phyloP scores from a whole-genome alignment of 495 filamentous ascomycete species.

The Oleoguttula mirabilis region DNA sequence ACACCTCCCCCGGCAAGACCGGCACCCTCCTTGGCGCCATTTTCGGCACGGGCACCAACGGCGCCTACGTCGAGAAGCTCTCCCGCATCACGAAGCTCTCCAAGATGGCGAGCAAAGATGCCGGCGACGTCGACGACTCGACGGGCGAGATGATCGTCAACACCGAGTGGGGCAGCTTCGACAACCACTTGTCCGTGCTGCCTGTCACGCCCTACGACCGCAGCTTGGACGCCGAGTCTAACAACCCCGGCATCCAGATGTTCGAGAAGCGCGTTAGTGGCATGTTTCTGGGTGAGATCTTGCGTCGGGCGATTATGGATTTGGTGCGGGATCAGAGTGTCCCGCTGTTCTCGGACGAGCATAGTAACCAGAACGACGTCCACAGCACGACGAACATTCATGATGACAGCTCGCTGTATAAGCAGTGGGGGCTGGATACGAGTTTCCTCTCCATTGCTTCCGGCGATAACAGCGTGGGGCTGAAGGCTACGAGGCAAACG shows the following conservation, averaged over 20 bases:
- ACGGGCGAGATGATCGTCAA: conserved; percentile 96
- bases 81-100: conserved; percentile 53
- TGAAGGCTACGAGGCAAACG: conserved; percentile 56
- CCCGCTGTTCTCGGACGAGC: conserved; percentile 56
- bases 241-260: conserved; percentile 95
- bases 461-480: conserved; percentile 53
- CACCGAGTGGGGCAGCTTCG: conserved; percentile 96
- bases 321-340: conserved; percentile 45
- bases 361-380: conserved; percentile 50
- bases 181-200: conserved; percentile 78
- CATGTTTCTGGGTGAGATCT: conserved; percentile 96
- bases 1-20: conserved; percentile 80
- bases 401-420: conserved; percentile 52
- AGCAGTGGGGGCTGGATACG: conserved; percentile 83
- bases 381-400: conserved; percentile 56
- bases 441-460: conserved; percentile 70
- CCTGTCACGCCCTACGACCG: conserved; percentile 77
- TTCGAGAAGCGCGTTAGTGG: conserved; percentile 97
- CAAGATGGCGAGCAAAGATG: conserved; percentile 36
- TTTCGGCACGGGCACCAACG: conserved; percentile 90
- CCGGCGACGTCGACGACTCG: conserved; percentile 49
- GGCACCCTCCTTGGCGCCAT: conserved; percentile 84
- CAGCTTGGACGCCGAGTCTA: conserved; percentile 61
- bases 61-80: conserved; percentile 76
- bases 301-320: conserved; percentile 60